These are phyloP conservation scores for Hypomontagnella monticulosa DNA, from an alignment of 495 filamentous ascomycete genomes.

Conservation along the genomic window DNA sequence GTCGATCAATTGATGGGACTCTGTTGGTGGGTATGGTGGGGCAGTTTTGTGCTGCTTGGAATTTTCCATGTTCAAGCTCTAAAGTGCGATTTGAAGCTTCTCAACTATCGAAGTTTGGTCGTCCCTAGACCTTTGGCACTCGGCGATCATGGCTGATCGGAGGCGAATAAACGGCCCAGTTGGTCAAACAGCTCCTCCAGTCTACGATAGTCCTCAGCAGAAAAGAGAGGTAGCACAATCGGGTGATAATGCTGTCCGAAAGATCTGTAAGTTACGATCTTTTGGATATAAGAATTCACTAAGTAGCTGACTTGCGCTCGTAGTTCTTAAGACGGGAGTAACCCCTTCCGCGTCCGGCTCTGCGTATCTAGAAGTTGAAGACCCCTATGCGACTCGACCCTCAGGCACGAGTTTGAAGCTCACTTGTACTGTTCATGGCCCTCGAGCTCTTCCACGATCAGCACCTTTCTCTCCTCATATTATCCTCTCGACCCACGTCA, in stretches of 20 bases:
- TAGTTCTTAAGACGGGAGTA: constrained; percentile 90
- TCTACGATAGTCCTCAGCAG: constrained; percentile 61
- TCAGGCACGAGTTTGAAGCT: constrained; percentile 79
- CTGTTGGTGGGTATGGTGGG: constrained; percentile 31
- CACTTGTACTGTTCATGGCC: constrained; percentile 91
- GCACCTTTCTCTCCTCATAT: constrained; percentile 90
- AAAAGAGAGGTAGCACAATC: constrained; percentile 53
- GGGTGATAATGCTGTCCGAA: constrained; percentile 72
- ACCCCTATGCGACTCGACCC: constrained; percentile 59
- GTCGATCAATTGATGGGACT: too few relatives aligned
- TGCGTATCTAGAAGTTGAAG: constrained; percentile 88
- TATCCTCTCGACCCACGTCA: constrained; percentile 89
- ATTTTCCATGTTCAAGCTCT: constrained; percentile 28
- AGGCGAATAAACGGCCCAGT: constrained; percentile 90
- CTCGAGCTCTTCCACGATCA: constrained; percentile 87
- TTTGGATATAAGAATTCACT: not conserved
- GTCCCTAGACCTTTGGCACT: constrained; percentile 5
- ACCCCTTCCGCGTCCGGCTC: constrained; percentile 94
- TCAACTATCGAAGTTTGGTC: constrained; percentile 16
- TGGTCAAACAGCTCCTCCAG: constrained; percentile 77
- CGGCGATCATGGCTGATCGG: constrained; percentile 76
- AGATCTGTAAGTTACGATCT: constrained; percentile 74
- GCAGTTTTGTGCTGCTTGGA: constrained; percentile 24
- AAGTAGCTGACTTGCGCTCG: constrained; percentile 5
- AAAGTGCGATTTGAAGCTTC: constrained; percentile 7